Base-by-base conservation (phyloP, 257 asterid species). In the Ajuga chamaepitys region DNA sequence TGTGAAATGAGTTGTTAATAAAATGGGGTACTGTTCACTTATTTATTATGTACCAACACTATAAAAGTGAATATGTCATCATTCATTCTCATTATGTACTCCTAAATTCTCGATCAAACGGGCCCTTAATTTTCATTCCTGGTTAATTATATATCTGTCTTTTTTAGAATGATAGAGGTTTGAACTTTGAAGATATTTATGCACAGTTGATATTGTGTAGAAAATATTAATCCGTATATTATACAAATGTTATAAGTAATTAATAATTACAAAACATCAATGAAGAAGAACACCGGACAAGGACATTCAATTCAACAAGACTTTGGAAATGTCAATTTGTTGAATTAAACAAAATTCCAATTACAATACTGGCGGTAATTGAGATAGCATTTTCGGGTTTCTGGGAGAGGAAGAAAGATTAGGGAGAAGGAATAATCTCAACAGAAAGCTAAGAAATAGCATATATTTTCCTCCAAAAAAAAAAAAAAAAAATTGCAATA, bases 401-500 rank as follows among this genome's bases (percentile, higher is more conserved):
- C n/a, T n/a, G n/a, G n/a, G n/a, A n/a, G n/a, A n/a, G n/a, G n/a
- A n/a, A n/a, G n/a, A 34, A 4, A 21, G 40, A n/a, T 9, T 7
- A 9, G 25, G 28, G 35, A 2, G 52, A n/a, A 37, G 5, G 6
- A 62, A 62, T n/a, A 62, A 70, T 62, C 28, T 21, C 22, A 67
- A 57, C 58, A 32, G 58, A 52, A 67, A 20, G 20, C 66, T 20
- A 21, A 30, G 51, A 68, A 57, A 60, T 70, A 51, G 71, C 32
- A 35, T 5, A 12, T n/a, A 59, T 7, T 22, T 16, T 14, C 5
- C 47, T 20, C 4, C 13, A n/a, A 20, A 22, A 26, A 61, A 70
- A 80, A 80, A 77, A 75, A 60, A 21, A 73, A 26, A 7, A 26
- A 25, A 9, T 54, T 34, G 11, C 32, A 55, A n/a, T 12, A 62